Conservation (phyloP, 768 basidiomycete genomes). For the Rhodotorula graminis region DNA sequence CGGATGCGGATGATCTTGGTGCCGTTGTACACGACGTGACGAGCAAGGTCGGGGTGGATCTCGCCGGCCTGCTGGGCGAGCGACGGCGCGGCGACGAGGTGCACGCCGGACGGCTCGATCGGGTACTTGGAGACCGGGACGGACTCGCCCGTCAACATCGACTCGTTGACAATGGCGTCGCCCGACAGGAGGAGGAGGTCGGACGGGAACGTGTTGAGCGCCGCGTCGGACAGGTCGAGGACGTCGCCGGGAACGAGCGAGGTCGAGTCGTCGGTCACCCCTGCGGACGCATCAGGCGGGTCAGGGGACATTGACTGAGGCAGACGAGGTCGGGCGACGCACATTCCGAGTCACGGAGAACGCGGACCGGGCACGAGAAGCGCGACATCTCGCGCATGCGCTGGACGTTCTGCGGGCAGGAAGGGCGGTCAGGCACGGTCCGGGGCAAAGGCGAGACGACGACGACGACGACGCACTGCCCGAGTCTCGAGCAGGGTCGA, state of each 20-base stretch:
- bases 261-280: slow-evolving; percentile 69
- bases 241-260: slow-evolving; percentile 87
- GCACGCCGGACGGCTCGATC: slow-evolving; percentile 70
- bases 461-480: slow-evolving; percentile 46
- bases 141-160: slow-evolving; percentile 98
- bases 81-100: slow-evolving; percentile 55
- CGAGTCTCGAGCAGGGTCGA: slow-evolving; percentile 89
- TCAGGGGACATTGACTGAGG: no score
- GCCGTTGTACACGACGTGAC: slow-evolving; percentile 81
- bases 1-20: slow-evolving; percentile 79
- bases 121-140: slow-evolving; percentile 91
- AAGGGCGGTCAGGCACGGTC: no score
- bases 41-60: slow-evolving; percentile 59
- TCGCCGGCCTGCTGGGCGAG: slow-evolving; percentile 53
- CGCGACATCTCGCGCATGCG: slow-evolving; percentile 96
- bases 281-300: no score
- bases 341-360: slow-evolving; percentile 70
- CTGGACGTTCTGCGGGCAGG: slow-evolving; percentile 63
- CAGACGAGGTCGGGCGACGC: no score
- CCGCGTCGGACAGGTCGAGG: slow-evolving; percentile 75
- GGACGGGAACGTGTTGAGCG: slow-evolving; percentile 70
- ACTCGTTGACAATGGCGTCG: slow-evolving; percentile 96
- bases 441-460: no score
- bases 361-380: slow-evolving; percentile 70
- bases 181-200: slow-evolving; percentile 90